Base-by-base conservation (phyloP, 345 rosid species). In the Cardiospermum halicacabum region DNA sequence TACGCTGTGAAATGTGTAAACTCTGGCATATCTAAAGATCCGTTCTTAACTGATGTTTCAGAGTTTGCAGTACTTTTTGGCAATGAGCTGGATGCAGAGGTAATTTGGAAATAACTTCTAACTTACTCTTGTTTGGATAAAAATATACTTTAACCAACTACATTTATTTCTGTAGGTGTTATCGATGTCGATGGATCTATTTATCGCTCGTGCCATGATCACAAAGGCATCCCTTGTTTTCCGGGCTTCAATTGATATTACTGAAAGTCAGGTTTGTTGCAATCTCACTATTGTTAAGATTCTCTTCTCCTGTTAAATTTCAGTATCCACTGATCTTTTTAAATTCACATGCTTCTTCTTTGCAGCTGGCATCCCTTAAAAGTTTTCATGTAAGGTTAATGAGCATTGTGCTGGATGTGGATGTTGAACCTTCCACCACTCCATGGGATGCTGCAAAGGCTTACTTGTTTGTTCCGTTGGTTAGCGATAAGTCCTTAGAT, bases 1-100 rank as follows among this genome's bases (percentile, higher is more conserved):
- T 94, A 94, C 70, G 71, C 82, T 72, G 85, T 94, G 67, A 77
- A 64, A 72, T 91, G 92, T 66, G 82, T 67, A 49, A 85, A 87
- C 69, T 70, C 37, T 47, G 95, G 89, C 65, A 69, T 82, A 75
- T 80, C 95, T 45, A 94, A 87, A 81, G 99, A 94, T 85, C 81
- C 88, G 57, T 94, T 91, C 81, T 64, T 89, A 75, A 84, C 81
- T 34, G 81, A 94, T 81, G 95, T 87, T 78, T 87, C 95, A 57
- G 87, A 87, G 27, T 94, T 91, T 69, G 95, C 97, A 6, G 84
- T 94, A 78, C 81, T 94, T 72, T 89, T 89, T 83, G 92, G 97
- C 89, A 91, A 80, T 73, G 91, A 89, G 91, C 97, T 94, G 96
- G 99, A 94, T 94, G 97, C 96, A 89, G 99, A 94, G 99, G 99